A percentile compares a stretch with the other conserved stretches of the same genome.
Evolutionary conservation across 495 filamentous ascomycete species (phyloP).

Genomic region (Trichoderma orchidacearum): DNA sequence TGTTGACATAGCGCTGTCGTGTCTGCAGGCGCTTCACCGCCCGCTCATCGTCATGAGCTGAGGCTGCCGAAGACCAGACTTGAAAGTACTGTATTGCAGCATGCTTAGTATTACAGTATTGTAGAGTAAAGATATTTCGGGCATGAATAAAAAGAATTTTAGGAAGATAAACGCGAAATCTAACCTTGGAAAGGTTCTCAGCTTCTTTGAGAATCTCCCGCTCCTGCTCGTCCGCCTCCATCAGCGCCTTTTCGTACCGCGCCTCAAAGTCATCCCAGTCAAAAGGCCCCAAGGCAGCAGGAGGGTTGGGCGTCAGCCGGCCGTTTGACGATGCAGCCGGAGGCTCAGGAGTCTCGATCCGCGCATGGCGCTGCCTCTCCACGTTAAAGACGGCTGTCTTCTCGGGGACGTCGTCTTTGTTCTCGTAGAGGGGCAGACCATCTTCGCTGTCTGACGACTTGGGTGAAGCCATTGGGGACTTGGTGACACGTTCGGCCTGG

Average conservation of each 20-base stretch:
- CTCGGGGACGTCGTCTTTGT: not conserved
- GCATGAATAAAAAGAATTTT: too few relatives aligned
- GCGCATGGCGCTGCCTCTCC: not conserved
- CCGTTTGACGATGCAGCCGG: conserved; percentile 9
- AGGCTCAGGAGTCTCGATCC: conserved; percentile 20
- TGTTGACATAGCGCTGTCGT: conserved; percentile 57
- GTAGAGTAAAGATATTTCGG: too few relatives aligned
- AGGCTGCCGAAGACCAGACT: conserved; percentile 52
- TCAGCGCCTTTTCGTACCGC: conserved; percentile 46
- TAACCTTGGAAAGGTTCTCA: conserved; percentile 45
- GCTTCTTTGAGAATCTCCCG: conserved; percentile 49
- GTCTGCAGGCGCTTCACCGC: conserved; percentile 67
- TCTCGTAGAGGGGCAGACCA: not conserved
- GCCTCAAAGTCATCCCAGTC: conserved; percentile 57
- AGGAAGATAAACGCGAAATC: too few relatives aligned
- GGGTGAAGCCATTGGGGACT: not conserved
- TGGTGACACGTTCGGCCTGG: not conserved
- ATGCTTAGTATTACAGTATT: too few relatives aligned
- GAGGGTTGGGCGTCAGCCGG: conserved; percentile 21
- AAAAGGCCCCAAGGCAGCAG: conserved; percentile 33
- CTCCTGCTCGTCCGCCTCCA: conserved; percentile 44
- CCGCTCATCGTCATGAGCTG: conserved; percentile 54
- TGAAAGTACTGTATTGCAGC: conserved; percentile 56
- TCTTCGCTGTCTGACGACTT: not conserved
- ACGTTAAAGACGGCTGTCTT: conserved; percentile 3